Base-by-base conservation (phyloP, 805 yeast genomes). In the Brettanomyces bruxellensis region DNA sequence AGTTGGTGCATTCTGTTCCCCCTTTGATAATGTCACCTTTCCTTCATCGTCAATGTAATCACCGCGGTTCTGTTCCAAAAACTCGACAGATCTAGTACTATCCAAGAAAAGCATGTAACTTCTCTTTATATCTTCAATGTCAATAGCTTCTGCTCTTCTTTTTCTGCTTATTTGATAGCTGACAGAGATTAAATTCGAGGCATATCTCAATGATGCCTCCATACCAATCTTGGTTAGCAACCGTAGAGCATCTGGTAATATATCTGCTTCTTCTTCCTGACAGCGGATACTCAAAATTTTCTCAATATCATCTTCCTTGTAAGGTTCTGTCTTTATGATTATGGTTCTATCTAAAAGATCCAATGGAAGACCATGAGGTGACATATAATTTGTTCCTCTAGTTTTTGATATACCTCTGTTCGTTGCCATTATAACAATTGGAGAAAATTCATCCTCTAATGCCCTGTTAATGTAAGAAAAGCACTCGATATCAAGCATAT, bases 341-440 rank as follows among this genome's bases (percentile, higher is more conserved):
- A 93, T 78, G 52, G 91, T 71, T 55, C 99, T 74, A 67, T 93
- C 99, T 50, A 90, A 73, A 61, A 93, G 75, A 70, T 93, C 99
- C 11, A 95, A 84, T 30, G 99, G 99, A 52, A 91, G 80, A 36
- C 99, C 99, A 63, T 93, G 99, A 40, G 99, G 97, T 18, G 96
- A 83, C 49, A 76, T 76, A 57, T 84, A 95, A 49, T 81, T 86
- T 5, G 96, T 84, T 40, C 99, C 99, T 56, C 95, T 79, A 25
- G 95, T 85, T 3, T 88, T 79, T 6, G 96, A 86, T 70, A 87
- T 71, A 49, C 99, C 99, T 64, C 97, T 79, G 68, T 93, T 93
- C 5, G 98, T 88, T 34, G 99, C 99, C 63, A 93, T 76, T 2
- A 93, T 89, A 34, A 93, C 99, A 47, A 93, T 79, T 40, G 99